Evolutionary conservation across 1,139 yeast genomes (phyloP).

Genomic region (Scheffersomyces stambukii): DNA sequence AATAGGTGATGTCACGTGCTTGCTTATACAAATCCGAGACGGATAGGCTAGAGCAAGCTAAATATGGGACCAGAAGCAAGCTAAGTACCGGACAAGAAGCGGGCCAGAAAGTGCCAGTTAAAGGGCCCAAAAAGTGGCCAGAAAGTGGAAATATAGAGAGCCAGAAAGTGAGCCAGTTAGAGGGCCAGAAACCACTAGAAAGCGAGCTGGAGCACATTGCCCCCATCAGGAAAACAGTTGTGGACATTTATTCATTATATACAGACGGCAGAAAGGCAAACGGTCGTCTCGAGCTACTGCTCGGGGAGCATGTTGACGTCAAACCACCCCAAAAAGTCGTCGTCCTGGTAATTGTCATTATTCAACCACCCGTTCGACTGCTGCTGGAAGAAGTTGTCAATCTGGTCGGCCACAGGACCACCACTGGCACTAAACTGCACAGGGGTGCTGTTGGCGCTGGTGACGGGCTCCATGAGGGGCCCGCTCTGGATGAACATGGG

Average conservation of each 20-base stretch:
- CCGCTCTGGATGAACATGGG: constrained; percentile 2
- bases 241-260: constrained; percentile 1
- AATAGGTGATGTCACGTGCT: background rate
- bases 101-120: too few species aligned
- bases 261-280: constrained; percentile 1
- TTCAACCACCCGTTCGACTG: constrained; percentile 78
- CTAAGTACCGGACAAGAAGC: too few species aligned
- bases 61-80: too few species aligned
- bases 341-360: constrained; percentile 63
- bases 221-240: too few species aligned
- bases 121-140: background rate
- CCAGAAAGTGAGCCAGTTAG: too few species aligned
- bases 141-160: too few species aligned
- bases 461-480: constrained; percentile 5
- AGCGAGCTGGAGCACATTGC: too few species aligned
- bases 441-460: constrained; percentile 2
- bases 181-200: too few species aligned
- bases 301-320: constrained; percentile 50
- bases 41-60: too few species aligned
- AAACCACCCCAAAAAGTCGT: constrained; percentile 95
- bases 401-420: constrained; percentile 18
- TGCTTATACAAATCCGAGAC: background rate
- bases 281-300: constrained; percentile 1
- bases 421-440: constrained; percentile 1
- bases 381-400: constrained; percentile 65